Evolutionary conservation across 768 basidiomycete species (phyloP), one percentile per base, ranked within the genome.

Genomic region (Pholiota microspora): DNA sequence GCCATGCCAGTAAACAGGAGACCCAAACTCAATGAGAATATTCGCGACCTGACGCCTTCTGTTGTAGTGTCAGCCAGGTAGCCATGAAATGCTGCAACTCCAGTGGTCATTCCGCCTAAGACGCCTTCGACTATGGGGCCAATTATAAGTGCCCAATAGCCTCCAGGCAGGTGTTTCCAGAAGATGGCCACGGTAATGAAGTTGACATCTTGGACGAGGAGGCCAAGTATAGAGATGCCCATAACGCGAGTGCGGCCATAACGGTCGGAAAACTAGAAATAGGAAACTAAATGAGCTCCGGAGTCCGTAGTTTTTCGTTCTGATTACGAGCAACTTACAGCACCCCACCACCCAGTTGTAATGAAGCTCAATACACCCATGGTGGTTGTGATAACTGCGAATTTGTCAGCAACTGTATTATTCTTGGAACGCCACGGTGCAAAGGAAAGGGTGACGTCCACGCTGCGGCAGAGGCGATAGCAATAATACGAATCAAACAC

Each of bases 331-430:
- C 16, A 13, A 75, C 86, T 67, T 69, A 89, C 88, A 50, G 86
- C 78, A 52, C 89, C 88, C 94, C 94, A 96, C 82, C 85, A 94
- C 2, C 82, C 90, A 10, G 87, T 85, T 2, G 92, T 93, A 29
- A 94, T 64, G 57, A 89, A 89, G 28, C 83, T 79, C 29, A 96
- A 72, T 48, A 92, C 68, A 7, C 94, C 94, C 72, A 82, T 83
- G 7, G 78, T 73, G 2, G 85, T 74, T 0, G 81, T 69, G 64
- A 89, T 84, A 18, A 78, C 88, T 92, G 60, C 5, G 49, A 28
- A 31, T 55, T 58, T 44, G 40, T 62, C 46, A 63, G 51, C 38
- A 47, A 57, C 24, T 21, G 23, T 25, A 9, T 34, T 54, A 35
- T 36, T 54, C n/a, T 35, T 40, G 34, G 18, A 29, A 34, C 16